Conservation (phyloP, 169 alveolate species). For the Perkinsus marinus region DNA sequence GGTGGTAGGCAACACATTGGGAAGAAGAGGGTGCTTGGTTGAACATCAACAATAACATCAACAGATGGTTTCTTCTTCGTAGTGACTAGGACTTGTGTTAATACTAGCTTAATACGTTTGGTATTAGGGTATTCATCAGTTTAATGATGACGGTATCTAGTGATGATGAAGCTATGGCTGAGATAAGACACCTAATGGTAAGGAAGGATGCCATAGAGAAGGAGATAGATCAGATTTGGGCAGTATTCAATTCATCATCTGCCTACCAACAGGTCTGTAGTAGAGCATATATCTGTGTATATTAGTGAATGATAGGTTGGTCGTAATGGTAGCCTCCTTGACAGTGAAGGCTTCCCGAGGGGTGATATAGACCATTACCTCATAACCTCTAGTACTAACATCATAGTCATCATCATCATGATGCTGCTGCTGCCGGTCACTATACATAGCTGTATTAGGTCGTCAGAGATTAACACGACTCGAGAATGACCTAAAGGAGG, state of each 20-base stretch:
- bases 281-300: background rate
- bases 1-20: background rate
- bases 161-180: background rate
- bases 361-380: background rate
- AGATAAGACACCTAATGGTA: background rate
- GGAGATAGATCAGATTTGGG: background rate
- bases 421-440: background rate
- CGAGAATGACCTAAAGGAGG: background rate
- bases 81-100: background rate
- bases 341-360: background rate
- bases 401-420: background rate
- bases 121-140: background rate
- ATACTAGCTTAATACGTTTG: background rate
- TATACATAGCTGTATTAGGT: background rate
- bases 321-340: background rate
- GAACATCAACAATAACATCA: background rate
- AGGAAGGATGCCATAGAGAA: background rate
- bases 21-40: background rate
- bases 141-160: background rate
- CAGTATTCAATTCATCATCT: background rate
- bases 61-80: background rate
- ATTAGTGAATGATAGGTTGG: background rate
- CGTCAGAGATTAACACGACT: background rate
- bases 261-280: background rate
- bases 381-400: background rate